These are phyloP conservation scores for Basidiobolus meristosporus DNA, from an alignment of 371 early-diverging fungal species.

Conservation along the genomic window DNA sequence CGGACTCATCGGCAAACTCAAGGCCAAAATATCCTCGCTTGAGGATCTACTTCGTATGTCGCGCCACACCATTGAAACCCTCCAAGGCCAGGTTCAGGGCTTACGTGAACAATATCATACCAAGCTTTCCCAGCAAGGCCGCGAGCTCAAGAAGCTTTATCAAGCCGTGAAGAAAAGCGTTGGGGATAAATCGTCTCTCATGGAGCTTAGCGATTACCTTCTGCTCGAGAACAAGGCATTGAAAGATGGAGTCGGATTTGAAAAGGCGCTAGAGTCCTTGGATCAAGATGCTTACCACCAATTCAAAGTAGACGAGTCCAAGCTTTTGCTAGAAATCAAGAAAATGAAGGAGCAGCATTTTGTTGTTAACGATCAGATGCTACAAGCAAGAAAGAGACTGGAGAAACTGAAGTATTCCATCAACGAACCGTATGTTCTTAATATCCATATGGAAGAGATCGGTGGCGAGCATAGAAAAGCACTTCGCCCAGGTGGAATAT, in stretches of 20 bases:
- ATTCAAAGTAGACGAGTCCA: background rate
- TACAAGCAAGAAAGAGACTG: too few relatives aligned
- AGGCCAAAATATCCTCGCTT: conserved; percentile 49
- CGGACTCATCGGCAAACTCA: conserved; percentile 53
- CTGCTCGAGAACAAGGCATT: conserved; percentile 4
- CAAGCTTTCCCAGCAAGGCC: conserved; percentile 44
- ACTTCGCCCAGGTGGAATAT: too few relatives aligned
- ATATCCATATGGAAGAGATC: too few relatives aligned
- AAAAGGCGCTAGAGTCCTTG: background rate
- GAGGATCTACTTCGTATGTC: conserved; percentile 65
- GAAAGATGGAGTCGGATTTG: conserved; percentile 5
- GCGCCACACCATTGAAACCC: conserved; percentile 53
- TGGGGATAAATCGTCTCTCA: conserved; percentile 13
- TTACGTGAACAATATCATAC: conserved; percentile 38
- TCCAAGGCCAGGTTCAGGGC: conserved; percentile 49
- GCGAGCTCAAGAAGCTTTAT: conserved; percentile 44
- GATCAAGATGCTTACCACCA: background rate
- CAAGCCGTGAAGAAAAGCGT: conserved; percentile 33
- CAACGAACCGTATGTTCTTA: too few relatives aligned
- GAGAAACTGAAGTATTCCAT: too few relatives aligned
- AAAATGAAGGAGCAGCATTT: background rate
- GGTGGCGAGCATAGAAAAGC: too few relatives aligned
- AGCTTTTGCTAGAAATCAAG: background rate
- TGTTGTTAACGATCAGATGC: too few relatives aligned
- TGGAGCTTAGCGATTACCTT: background rate